These are phyloP conservation scores for Pelargonium nanum DNA, from an alignment of 345 rosid genomes.

Conservation along the genomic window DNA sequence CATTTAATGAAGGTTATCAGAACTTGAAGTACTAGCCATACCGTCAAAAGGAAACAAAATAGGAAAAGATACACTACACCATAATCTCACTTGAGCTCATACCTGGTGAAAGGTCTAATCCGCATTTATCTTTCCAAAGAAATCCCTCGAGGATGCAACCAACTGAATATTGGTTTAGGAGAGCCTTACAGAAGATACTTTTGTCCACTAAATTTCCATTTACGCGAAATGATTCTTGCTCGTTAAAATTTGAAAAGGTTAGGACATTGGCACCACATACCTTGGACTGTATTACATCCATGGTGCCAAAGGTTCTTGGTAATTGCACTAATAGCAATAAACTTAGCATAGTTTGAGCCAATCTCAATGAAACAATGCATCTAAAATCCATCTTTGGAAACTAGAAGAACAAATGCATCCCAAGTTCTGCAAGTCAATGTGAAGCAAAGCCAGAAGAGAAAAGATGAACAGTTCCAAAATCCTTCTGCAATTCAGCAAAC, in stretches of 20 bases:
- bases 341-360: slow-evolving; percentile 24
- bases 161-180: slow-evolving; percentile 34
- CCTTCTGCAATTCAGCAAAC: slow-evolving; percentile 7
- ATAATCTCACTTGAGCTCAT: slow-evolving; percentile 11
- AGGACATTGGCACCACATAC: slow-evolving; percentile 47
- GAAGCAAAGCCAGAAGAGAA: neutral
- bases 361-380: slow-evolving; percentile 15
- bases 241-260: slow-evolving; percentile 29
- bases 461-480: slow-evolving; percentile 4
- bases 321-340: slow-evolving; percentile 33
- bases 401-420: slow-evolving; percentile 6
- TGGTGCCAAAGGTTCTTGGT: slow-evolving; percentile 26
- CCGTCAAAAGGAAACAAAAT: neutral
- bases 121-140: slow-evolving; percentile 25
- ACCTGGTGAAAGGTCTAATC: slow-evolving; percentile 38
- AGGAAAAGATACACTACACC: neutral
- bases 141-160: slow-evolving; percentile 33
- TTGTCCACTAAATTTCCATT: slow-evolving; percentile 47
- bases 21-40: neutral
- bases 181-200: slow-evolving; percentile 42
- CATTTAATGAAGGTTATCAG: slow-evolving; percentile 8
- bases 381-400: slow-evolving; percentile 12
- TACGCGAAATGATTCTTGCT: slow-evolving; percentile 34
- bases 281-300: slow-evolving; percentile 30
- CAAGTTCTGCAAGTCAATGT: slow-evolving; percentile 4